Evolutionary conservation across 2,329 filamentous ascomycete species (phyloP).

Genomic region (Cladosporium halotolerans): DNA sequence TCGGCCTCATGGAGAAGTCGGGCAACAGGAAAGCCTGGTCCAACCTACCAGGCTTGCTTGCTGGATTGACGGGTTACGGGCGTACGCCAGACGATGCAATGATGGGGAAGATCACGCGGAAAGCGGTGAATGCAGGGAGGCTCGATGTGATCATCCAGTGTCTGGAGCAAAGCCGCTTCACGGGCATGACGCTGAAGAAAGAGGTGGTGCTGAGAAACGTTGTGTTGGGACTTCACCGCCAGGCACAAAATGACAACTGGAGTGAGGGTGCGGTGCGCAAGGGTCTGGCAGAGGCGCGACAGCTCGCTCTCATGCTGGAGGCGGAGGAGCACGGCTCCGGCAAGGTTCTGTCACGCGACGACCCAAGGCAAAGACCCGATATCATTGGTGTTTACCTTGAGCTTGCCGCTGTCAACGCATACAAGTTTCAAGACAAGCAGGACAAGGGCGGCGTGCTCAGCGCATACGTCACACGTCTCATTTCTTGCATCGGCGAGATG

Average conservation of each 20-base stretch:
- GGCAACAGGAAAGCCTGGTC: conserved; percentile 28
- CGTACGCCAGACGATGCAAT: conserved; percentile 15
- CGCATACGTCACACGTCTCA: conserved; percentile 34
- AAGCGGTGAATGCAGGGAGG: conserved; percentile 25
- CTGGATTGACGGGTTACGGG: conserved; percentile 25
- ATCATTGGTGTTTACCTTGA: conserved; percentile 40
- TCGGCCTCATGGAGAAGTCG: conserved; percentile 25
- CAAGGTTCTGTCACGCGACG: conserved; percentile 16
- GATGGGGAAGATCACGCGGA: conserved; percentile 31
- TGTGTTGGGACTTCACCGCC: conserved; percentile 31
- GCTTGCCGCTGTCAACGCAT: conserved; percentile 36
- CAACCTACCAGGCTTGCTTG: conserved; percentile 30
- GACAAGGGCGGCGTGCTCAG: conserved; percentile 35
- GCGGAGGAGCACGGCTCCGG: conserved; percentile 33
- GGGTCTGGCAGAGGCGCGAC: conserved; percentile 34
- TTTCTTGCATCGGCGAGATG: conserved; percentile 24
- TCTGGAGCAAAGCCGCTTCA: conserved; percentile 26
- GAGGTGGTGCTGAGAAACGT: conserved; percentile 29
- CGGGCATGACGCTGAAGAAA: conserved; percentile 30
- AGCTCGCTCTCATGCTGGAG: conserved; percentile 38
- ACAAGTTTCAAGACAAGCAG: conserved; percentile 27
- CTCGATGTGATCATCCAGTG: conserved; percentile 28
- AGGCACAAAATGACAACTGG: conserved; percentile 32
- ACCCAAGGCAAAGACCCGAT: conserved; percentile 31
- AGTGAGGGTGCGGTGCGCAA: conserved; percentile 32